Evolutionary conservation across 208 protist genomes (phyloP).

Genomic region (Leishmania major): DNA sequence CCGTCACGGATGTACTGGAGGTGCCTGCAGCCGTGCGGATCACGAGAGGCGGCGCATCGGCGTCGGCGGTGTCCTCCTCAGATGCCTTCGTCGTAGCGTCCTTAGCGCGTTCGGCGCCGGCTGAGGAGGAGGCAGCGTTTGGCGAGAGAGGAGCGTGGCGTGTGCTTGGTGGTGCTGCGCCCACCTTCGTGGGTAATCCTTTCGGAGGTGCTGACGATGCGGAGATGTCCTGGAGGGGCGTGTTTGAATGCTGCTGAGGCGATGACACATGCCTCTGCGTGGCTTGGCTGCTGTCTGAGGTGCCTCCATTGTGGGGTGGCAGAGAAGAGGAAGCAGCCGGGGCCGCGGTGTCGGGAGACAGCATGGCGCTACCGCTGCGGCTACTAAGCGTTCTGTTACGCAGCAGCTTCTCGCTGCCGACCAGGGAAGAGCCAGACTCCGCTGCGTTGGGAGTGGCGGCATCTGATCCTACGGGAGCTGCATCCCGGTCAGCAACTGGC

Average conservation of each 20-base stretch:
- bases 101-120: background rate
- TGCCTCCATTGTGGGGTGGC: background rate
- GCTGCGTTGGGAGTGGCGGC: background rate
- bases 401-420: background rate
- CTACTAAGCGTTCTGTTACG: background rate
- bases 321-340: background rate
- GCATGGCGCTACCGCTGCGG: background rate
- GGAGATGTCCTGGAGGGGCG: background rate
- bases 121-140: background rate
- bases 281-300: background rate
- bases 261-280: background rate
- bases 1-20: background rate
- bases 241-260: background rate
- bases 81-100: background rate
- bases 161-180: background rate
- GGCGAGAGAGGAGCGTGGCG: background rate
- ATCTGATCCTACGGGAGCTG: background rate
- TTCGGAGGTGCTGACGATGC: background rate
- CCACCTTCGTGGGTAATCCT: background rate
- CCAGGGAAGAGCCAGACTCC: background rate
- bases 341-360: background rate
- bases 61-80: background rate
- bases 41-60: slow-evolving; percentile 12
- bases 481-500: background rate
- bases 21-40: slow-evolving; percentile 10